Percentiles rank a stretch among this genome's conserved stretches.
Evolutionary conservation across 805 yeast genomes (phyloP).

Genomic region (Wickerhamiella cacticola): DNA sequence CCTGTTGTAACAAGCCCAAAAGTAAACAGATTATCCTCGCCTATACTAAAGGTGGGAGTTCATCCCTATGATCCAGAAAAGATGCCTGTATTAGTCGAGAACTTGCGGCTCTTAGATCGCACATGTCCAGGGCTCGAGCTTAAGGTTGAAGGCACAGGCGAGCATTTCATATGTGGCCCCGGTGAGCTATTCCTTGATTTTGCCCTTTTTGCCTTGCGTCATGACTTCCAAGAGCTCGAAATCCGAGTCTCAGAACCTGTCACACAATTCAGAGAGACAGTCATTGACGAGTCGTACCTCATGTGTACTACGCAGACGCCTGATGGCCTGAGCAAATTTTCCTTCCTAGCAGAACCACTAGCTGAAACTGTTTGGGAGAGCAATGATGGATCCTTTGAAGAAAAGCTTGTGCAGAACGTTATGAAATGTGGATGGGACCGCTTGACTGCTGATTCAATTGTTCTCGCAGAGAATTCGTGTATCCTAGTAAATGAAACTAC

Average conservation of each 20-base stretch:
- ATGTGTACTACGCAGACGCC: conserved; percentile 48
- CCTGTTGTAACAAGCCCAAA: not conserved
- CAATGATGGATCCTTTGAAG: not conserved
- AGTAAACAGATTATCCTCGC: conserved; percentile 22
- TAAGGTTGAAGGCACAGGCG: conserved; percentile 83
- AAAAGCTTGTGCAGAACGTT: not conserved
- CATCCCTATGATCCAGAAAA: conserved; percentile 75
- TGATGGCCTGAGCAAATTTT: not conserved
- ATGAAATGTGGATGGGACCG: conserved; percentile 22
- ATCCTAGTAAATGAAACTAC: conserved; percentile 54
- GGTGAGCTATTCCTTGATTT: conserved; percentile 88
- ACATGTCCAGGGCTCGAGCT: conserved; percentile 54
- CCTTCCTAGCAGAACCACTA: conserved; percentile 10
- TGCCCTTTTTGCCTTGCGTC: conserved; percentile 61
- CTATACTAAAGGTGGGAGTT: conserved; percentile 69
- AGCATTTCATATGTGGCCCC: conserved; percentile 62
- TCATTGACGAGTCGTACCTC: conserved; percentile 50
- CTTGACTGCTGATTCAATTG: conserved; percentile 77
- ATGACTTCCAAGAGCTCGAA: conserved; percentile 49
- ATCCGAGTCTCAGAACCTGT: conserved; percentile 79
- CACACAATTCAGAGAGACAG: conserved; percentile 68
- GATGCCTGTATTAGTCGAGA: conserved; percentile 58
- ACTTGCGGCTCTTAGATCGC: conserved; percentile 48
- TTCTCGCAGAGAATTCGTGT: conserved; percentile 69
- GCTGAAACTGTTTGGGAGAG: not conserved